A percentile compares a stretch with the other conserved stretches of the same genome.
phyloP scores from a whole-genome alignment of 129 eudicot species.

The Heracleum sosnowskyi region DNA sequence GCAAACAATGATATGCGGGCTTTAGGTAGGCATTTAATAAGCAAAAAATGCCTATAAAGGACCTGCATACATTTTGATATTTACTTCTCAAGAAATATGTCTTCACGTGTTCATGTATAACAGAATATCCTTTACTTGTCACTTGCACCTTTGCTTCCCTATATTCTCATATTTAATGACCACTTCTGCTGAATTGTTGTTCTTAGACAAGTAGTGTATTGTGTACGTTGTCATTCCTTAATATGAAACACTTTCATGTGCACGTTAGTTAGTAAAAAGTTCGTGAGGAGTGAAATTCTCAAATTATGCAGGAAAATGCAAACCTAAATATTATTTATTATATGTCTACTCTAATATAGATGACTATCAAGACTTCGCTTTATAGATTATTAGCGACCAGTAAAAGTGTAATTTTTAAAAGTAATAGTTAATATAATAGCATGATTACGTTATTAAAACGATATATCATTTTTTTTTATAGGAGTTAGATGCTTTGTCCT shows the following conservation, averaged over 20 bases:
- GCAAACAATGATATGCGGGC: conserved; percentile 3
- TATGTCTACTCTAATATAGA: neutral
- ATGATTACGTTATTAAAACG: neutral
- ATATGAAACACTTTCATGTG: neutral
- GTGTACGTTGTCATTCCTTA: neutral
- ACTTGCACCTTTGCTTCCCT: neutral
- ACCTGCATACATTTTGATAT: conserved; percentile 1
- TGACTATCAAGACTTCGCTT: neutral
- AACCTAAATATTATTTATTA: neutral
- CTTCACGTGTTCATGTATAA: neutral
- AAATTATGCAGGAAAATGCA: neutral
- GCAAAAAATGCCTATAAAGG: conserved; percentile 5
- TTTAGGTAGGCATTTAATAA: conserved; percentile 11
- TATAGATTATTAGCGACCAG: neutral
- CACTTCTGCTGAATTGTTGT: neutral
- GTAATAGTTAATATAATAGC: neutral
- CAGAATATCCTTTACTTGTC: neutral
- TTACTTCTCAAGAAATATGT: neutral
- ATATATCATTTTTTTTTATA: neutral
- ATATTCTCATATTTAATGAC: neutral
- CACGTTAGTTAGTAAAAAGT: neutral
- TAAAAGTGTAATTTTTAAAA: neutral
- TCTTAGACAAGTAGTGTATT: neutral
- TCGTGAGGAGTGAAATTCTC: neutral
- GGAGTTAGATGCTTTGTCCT: neutral